phyloP scores from a whole-genome alignment of 1,284 basidiomycete species.

The Leccinum pallidistipes region DNA sequence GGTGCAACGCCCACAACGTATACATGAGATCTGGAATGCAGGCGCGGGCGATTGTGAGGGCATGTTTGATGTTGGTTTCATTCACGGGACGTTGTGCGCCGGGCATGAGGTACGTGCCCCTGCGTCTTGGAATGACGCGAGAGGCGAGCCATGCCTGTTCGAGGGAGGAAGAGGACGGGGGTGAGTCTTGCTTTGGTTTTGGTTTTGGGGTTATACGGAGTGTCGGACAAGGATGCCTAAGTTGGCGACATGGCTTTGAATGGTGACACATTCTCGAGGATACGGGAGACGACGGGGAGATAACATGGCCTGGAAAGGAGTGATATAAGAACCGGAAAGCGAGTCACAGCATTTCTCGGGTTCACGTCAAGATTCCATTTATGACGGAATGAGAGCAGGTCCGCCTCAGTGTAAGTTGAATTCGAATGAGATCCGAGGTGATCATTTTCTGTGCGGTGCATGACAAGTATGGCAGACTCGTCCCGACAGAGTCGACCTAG shows the following conservation, averaged over 20 bases:
- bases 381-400: slow-evolving; percentile 34
- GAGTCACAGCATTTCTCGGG: slow-evolving; percentile 35
- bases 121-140: slow-evolving; percentile 46
- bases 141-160: slow-evolving; percentile 66
- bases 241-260: slow-evolving; percentile 23
- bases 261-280: slow-evolving; percentile 31
- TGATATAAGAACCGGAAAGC: slow-evolving; percentile 34
- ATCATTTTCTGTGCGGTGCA: slow-evolving; percentile 32
- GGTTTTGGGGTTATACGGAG: slow-evolving; percentile 21
- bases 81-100: slow-evolving; percentile 66
- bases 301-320: slow-evolving; percentile 14
- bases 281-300: slow-evolving; percentile 18
- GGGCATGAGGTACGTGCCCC: slow-evolving; percentile 51
- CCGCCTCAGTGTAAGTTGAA: slow-evolving; percentile 19
- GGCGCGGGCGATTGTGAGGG: slow-evolving; percentile 50
- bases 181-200: slow-evolving; percentile 1
- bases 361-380: slow-evolving; percentile 40
- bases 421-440: slow-evolving; percentile 42
- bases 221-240: slow-evolving; percentile 24
- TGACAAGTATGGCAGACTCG: slow-evolving; percentile 41
- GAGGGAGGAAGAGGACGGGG: slow-evolving; percentile 38
- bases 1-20: slow-evolving; percentile 65
- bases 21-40: slow-evolving; percentile 57
- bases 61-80: slow-evolving; percentile 53
- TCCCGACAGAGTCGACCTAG: slow-evolving; percentile 29